Percentiles rank a stretch among this genome's conserved stretches.
Evolutionary conservation across 306 rosid species (phyloP).

Genomic region (Potentilla sterilis): DNA sequence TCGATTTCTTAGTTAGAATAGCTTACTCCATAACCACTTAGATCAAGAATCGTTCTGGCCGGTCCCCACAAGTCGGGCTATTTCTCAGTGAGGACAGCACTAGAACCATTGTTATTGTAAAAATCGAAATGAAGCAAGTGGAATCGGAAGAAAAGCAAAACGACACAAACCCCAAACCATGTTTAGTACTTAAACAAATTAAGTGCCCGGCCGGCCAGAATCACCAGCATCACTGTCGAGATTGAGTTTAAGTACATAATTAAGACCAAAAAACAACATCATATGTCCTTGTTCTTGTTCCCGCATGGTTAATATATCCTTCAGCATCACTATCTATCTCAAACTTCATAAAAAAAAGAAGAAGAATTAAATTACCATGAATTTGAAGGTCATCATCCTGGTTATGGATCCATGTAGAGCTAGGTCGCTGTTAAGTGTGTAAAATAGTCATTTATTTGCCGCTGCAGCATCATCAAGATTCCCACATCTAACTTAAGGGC

Average conservation of each 20-base stretch:
- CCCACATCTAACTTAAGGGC: slow-evolving; percentile 41
- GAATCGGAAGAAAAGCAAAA: background rate
- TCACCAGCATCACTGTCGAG: background rate
- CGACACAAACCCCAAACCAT: slow-evolving; percentile 13
- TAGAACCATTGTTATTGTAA: background rate
- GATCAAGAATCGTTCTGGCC: background rate
- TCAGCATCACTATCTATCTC: background rate
- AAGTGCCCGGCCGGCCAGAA: background rate
- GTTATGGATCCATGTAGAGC: background rate
- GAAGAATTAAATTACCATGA: background rate
- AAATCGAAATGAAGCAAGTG: slow-evolving; percentile 9
- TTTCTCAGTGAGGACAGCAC: background rate
- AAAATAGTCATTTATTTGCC: slow-evolving; percentile 35
- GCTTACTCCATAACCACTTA: background rate
- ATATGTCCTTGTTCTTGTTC: background rate
- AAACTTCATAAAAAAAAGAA: background rate
- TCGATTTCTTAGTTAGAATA: background rate
- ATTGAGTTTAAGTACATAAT: background rate
- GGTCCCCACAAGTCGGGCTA: background rate
- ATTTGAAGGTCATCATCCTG: background rate
- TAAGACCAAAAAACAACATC: background rate
- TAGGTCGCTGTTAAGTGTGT: background rate
- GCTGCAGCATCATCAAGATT: slow-evolving; percentile 96
- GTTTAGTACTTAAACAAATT: background rate
- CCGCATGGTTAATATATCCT: background rate